Base-by-base conservation (phyloP, 345 rosid species). In the Populus euphratica region DNA sequence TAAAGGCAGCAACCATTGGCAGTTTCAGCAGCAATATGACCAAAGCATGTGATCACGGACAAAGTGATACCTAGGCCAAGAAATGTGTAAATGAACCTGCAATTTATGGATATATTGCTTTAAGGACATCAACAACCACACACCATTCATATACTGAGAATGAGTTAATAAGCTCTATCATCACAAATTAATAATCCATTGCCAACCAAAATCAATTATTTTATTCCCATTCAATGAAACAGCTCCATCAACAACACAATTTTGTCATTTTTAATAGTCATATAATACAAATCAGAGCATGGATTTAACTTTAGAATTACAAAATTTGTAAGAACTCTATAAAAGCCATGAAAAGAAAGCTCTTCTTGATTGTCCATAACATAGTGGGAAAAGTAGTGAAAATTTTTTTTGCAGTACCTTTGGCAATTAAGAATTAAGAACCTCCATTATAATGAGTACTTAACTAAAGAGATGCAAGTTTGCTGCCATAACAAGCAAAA, bases 11-110 rank as follows among this genome's bases (percentile, higher is more conserved):
- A 92, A 68, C 93, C 91, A 77, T 90, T 89, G 21, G 86, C 90
- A 75, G 97, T 93, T 80, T 88, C 94, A 52, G 97, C 93, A 78
- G 93, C 96, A 79, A 91, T 82, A 81, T 95, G 99, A 21, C 98
- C 97, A 11, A 83, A 80, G 80, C 94, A 89, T 78, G 96, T 86
- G 81, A 93, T 84, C 69, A 89, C 77, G 82, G 94, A 91, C 70
- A 95, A 81, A 82, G 80, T 38, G 27, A 88, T 79, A 83, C 27
- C 27, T 27, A 27, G 27, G 27, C 27, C 27, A 27, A 27, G 27
- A 27, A 27, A 27, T 27, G 27, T 27, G 27, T 27, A 27, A 27
- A 27, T 27, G 27, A 93, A 93, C 96, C 97, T 95, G 89, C 77
- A 85, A 77, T 69, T 73, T 54, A 80, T 18, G 18, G 63, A 69